phyloP scores from a whole-genome alignment of 371 early-diverging fungal genomes.

The Apophysomyces trapeziformis region DNA sequence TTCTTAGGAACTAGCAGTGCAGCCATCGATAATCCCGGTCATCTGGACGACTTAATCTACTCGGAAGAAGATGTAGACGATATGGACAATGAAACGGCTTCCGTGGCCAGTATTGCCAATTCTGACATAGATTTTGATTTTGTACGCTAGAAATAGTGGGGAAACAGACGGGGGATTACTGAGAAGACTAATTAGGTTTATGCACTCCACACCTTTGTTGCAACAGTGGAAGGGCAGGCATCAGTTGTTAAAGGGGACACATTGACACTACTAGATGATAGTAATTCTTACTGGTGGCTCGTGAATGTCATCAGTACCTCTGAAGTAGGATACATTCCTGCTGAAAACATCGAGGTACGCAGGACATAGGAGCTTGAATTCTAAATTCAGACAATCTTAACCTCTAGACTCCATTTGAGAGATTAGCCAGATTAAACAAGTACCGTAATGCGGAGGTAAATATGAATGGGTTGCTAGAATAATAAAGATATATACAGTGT shows the following conservation, averaged over 20 bases:
- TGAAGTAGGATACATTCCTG: slow-evolving; percentile 97
- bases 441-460: slow-evolving; percentile 74
- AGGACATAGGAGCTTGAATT: not conserved
- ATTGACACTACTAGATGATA: slow-evolving; percentile 90
- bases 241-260: slow-evolving; percentile 90
- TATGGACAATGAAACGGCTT: slow-evolving; percentile 58
- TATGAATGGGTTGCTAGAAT: not conserved
- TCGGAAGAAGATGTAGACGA: slow-evolving; percentile 22
- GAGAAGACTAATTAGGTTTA: slow-evolving; percentile 60
- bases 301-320: slow-evolving; percentile 87
- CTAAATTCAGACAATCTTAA: slow-evolving; percentile 31
- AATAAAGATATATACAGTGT: not conserved
- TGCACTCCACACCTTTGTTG: slow-evolving; percentile 93
- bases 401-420: slow-evolving; percentile 87
- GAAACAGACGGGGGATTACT: not conserved
- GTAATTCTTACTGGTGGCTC: slow-evolving; percentile 98
- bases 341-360: slow-evolving; percentile 91
- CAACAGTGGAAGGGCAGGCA: slow-evolving; percentile 96
- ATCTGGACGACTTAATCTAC: slow-evolving; percentile 22
- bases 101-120: slow-evolving; percentile 66
- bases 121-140: slow-evolving; percentile 75
- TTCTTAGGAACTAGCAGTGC: slow-evolving; percentile 20
- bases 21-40: slow-evolving; percentile 34
- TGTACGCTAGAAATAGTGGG: not conserved
- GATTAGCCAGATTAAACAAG: slow-evolving; percentile 88